A percentile compares a stretch with the other conserved stretches of the same genome.
These are phyloP conservation scores for Globisporangium camurandrum DNA, from an alignment of 352 stramenopile species.

Conservation along the genomic window DNA sequence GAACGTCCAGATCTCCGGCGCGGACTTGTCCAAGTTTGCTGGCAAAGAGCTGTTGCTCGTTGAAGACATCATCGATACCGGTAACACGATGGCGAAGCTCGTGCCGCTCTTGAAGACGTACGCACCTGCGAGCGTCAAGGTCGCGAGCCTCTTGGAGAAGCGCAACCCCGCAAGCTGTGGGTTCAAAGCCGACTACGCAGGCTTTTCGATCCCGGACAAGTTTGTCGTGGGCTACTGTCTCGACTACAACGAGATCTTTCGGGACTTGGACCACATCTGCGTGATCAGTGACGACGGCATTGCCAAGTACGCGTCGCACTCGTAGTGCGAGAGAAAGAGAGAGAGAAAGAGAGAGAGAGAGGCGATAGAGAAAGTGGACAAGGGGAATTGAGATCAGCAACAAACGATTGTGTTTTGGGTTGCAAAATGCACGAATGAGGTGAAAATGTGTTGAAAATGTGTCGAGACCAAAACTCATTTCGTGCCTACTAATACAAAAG, in stretches of 20 bases:
- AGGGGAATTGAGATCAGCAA: not conserved
- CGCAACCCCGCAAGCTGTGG: slow-evolving; percentile 82
- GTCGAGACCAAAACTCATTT: slow-evolving; percentile 2
- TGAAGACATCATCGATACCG: slow-evolving; percentile 98
- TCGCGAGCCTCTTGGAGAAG: slow-evolving; percentile 93
- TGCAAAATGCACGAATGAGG: too few species aligned
- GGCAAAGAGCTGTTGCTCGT: slow-evolving; percentile 92
- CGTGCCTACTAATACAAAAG: not conserved
- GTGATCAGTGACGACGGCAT: slow-evolving; percentile 92
- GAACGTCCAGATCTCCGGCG: slow-evolving; percentile 87
- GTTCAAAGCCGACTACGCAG: slow-evolving; percentile 92
- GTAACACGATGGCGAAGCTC: slow-evolving; percentile 90
- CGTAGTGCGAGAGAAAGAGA: slow-evolving; percentile 17
- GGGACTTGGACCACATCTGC: slow-evolving; percentile 94
- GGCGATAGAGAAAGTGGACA: not conserved
- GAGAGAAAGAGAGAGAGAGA: not conserved
- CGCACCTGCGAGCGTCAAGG: slow-evolving; percentile 77
- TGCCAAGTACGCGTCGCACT: slow-evolving; percentile 62
- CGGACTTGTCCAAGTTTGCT: slow-evolving; percentile 80
- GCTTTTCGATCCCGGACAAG: slow-evolving; percentile 95
- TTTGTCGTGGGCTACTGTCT: slow-evolving; percentile 95
- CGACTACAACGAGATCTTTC: slow-evolving; percentile 97
- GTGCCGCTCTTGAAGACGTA: slow-evolving; percentile 81
- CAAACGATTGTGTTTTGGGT: not conserved
- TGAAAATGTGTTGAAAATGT: too few species aligned